Base-by-base conservation (phyloP, 2,329 filamentous ascomycete species). In the Aspergillus sp. region DNA sequence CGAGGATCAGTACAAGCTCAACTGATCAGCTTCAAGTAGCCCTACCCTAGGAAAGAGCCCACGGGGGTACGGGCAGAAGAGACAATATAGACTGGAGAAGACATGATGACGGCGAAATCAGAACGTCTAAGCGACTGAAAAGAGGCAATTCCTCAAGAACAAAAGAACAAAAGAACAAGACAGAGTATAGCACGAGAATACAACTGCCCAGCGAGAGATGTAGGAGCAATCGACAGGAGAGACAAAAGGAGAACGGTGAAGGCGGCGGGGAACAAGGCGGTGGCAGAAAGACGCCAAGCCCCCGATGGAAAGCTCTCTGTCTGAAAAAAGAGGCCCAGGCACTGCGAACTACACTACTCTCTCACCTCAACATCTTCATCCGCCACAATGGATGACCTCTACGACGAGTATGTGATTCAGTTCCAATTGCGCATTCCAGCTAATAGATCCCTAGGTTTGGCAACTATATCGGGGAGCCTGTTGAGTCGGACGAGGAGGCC, bases 391-490 rank as follows among this genome's bases (percentile, higher is more conserved):
- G 88, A 95, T 69, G 88, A 95, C 64, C 78, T 95, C 50, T 95
- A 96, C 61, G 89, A 96, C 67, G 89, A 96, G 85, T 93, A 68
- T 45, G 47, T 41, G 32, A 24, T 16, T 19, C n/a, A 19, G 4
- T 5, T 8, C 5, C 8, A 17, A 8, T 32, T 17, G 16, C 26
- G 32, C 45, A 47, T 37, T 52, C 41, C 19, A 35, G 27, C 51
- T 48, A 49, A 41, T 35, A 22, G 24, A 28, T 30, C 24, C 20
- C 26, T 47, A 93, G 86, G 71, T 96, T 96, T 67, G 89, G 89
- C 55, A 96, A 96, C 68, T 96, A 91, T 65, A 94, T 96, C 57
- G 91, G 91, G 55, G 91, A 95, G 63, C 85, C 85, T 52, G 81
- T 79, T 58, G 82, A 82, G 59, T 91, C 85, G 36, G 88, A 94